Conservation (phyloP, 2,329 filamentous ascomycete species). For the Phialophora tarda region DNA sequence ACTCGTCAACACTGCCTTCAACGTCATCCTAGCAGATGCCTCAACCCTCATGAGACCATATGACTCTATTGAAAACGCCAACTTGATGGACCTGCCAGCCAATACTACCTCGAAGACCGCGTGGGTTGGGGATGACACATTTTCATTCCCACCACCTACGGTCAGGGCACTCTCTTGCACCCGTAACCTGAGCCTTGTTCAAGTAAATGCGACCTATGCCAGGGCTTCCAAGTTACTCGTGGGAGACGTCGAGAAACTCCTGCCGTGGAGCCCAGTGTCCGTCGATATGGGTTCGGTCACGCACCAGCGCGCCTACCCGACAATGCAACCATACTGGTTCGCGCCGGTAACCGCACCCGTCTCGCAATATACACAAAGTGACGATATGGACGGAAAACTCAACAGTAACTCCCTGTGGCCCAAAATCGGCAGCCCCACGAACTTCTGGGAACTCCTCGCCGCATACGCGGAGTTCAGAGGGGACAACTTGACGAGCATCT, state of each 20-base stretch:
- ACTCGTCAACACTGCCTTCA: not conserved
- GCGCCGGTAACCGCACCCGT: not conserved
- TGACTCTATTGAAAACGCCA: not conserved
- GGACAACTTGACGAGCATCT: not conserved
- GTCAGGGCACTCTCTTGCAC: not conserved
- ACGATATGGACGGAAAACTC: not conserved
- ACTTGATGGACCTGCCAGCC: not conserved
- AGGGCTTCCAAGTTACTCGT: not conserved
- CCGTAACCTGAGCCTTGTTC: not conserved
- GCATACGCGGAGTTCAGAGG: not conserved
- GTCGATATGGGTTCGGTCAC: not conserved
- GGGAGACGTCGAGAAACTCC: not conserved
- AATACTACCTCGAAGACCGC: not conserved
- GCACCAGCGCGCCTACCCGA: not conserved
- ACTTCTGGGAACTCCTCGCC: not conserved
- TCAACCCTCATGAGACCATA: not conserved
- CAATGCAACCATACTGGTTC: constrained; percentile 1
- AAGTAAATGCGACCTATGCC: not conserved
- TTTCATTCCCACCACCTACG: not conserved
- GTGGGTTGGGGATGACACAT: not conserved
- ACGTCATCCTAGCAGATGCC: not conserved
- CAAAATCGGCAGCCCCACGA: not conserved
- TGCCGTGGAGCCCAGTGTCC: not conserved
- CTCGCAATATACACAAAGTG: not conserved
- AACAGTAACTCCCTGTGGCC: not conserved